Percentiles rank a stretch among this genome's conserved stretches.
phyloP scores from a whole-genome alignment of 2,329 filamentous ascomycete species.

The Pseudophaeomoniella oleicola region DNA sequence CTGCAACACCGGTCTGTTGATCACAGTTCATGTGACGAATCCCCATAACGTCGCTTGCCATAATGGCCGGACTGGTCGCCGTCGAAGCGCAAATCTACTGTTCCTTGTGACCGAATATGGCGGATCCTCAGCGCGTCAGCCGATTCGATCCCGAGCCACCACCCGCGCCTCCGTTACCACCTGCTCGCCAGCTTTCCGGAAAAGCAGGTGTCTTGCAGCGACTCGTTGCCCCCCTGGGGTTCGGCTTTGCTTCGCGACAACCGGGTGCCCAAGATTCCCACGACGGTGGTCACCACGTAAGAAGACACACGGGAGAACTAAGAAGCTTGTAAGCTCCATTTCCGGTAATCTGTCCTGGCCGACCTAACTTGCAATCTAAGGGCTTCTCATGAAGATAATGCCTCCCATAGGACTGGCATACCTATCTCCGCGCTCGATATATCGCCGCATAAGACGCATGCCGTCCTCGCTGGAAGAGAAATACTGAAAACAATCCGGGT shows the following conservation, averaged over 20 bases:
- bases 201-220: slow-evolving; percentile 10
- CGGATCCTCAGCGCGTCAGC: slow-evolving; percentile 2
- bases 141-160: slow-evolving; percentile 7
- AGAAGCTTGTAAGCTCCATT: slow-evolving; percentile 1
- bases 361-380: slow-evolving; percentile 27
- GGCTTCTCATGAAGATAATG: slow-evolving; percentile 32
- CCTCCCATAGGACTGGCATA: slow-evolving; percentile 49
- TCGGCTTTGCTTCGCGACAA: slow-evolving; percentile 2
- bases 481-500: slow-evolving; percentile 52
- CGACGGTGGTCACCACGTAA: slow-evolving; percentile 2
- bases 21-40: slow-evolving; percentile 1
- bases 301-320: slow-evolving; percentile 1
- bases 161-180: slow-evolving; percentile 17
- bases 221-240: slow-evolving; percentile 11
- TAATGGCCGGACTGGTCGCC: too few relatives aligned
- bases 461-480: slow-evolving; percentile 49
- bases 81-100: neutral
- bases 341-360: neutral
- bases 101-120: slow-evolving; percentile 3
- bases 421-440: slow-evolving; percentile 49
- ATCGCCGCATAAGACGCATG: slow-evolving; percentile 48
- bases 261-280: slow-evolving; percentile 2
- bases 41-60: too few relatives aligned
- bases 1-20: slow-evolving; percentile 1
- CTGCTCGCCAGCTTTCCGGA: slow-evolving; percentile 6